Evolutionary conservation across 805 yeast genomes (phyloP).

Genomic region (Kodamaea neixiangensis): DNA sequence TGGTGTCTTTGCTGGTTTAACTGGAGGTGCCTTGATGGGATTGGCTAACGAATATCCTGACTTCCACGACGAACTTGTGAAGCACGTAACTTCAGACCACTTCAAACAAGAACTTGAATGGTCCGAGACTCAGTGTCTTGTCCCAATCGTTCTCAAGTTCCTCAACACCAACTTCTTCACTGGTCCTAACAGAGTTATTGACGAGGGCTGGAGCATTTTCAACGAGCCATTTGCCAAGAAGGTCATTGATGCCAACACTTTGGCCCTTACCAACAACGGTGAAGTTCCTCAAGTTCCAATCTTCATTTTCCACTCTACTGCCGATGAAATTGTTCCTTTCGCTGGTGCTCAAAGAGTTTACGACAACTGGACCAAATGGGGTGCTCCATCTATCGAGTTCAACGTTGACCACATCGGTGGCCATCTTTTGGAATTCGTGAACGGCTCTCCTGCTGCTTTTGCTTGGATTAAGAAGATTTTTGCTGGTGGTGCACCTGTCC

Average conservation of each 20-base stretch:
- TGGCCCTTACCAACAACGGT: slow-evolving; percentile 17
- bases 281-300: slow-evolving; percentile 15
- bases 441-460: slow-evolving; percentile 19
- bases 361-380: slow-evolving; percentile 15
- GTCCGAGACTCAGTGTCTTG: slow-evolving; percentile 7
- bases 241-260: slow-evolving; percentile 23
- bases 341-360: slow-evolving; percentile 10
- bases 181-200: slow-evolving; percentile 16
- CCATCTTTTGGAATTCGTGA: slow-evolving; percentile 18
- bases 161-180: slow-evolving; percentile 11
- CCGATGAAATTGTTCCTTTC: slow-evolving; percentile 15
- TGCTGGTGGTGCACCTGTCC: slow-evolving; percentile 15
- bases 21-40: slow-evolving; percentile 32
- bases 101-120: background rate
- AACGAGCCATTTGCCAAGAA: slow-evolving; percentile 13
- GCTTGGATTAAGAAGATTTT: slow-evolving; percentile 21
- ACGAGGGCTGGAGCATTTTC: slow-evolving; percentile 20
- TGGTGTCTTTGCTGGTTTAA: slow-evolving; percentile 30
- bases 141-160: slow-evolving; percentile 1
- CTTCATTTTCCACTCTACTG: slow-evolving; percentile 13
- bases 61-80: slow-evolving; percentile 8
- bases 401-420: slow-evolving; percentile 11
- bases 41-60: slow-evolving; percentile 33
- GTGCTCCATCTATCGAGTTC: slow-evolving; percentile 14
- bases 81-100: background rate